Evolutionary conservation across 2,329 filamentous ascomycete genomes (phyloP).

Genomic region (Trichoderma afroharzianum): DNA sequence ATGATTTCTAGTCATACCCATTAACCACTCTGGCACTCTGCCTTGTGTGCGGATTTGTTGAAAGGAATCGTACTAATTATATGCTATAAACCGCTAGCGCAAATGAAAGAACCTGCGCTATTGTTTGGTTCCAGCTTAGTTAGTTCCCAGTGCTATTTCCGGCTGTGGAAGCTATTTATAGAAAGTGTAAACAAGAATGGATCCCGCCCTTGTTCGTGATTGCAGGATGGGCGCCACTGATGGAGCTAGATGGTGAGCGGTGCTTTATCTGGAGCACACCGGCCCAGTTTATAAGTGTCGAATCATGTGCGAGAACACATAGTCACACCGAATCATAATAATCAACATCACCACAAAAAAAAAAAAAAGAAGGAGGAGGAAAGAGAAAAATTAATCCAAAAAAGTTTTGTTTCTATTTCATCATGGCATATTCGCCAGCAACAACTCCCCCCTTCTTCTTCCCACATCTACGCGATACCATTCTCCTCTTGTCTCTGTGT

Average conservation of each 20-base stretch:
- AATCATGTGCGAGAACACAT: not conserved
- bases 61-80: accelerated
- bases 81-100: not conserved
- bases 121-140: not conserved
- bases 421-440: not conserved
- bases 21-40: slow-evolving; percentile 13
- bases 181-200: not conserved
- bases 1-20: slow-evolving; percentile 14
- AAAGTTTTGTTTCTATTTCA: not conserved
- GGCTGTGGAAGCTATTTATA: not conserved
- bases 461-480: not conserved
- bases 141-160: not conserved
- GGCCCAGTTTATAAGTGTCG: not conserved
- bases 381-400: not conserved
- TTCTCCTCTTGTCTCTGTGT: not conserved
- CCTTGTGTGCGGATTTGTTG: not conserved
- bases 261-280: not conserved
- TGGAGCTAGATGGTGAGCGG: not conserved
- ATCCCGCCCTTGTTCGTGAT: not conserved
- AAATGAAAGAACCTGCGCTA: not conserved
- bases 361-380: not conserved
- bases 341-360: not conserved
- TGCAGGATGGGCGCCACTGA: not conserved
- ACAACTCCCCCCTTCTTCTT: not conserved
- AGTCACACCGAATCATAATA: not conserved